Conservation (phyloP, 2,329 filamentous ascomycete genomes). For the Calonectria pauciramosa region DNA sequence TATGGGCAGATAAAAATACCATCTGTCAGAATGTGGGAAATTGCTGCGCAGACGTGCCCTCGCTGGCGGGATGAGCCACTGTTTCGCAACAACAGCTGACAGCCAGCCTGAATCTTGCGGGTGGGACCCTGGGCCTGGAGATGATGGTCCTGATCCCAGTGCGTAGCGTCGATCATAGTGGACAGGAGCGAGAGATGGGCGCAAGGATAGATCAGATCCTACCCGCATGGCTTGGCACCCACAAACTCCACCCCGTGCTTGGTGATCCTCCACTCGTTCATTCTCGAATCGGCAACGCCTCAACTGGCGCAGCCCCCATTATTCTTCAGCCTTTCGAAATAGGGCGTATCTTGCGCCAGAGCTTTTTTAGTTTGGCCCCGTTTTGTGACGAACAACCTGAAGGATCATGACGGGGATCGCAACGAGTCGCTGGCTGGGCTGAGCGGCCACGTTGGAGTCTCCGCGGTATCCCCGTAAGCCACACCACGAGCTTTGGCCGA, state of each 20-base stretch:
- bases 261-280: not conserved
- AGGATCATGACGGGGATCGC: not conserved
- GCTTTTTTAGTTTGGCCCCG: not conserved
- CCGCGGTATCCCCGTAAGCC: not conserved
- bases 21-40: not conserved
- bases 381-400: not conserved
- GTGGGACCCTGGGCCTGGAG: not conserved
- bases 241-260: not conserved
- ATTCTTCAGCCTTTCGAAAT: not conserved
- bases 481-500: not conserved
- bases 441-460: not conserved
- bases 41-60: not conserved
- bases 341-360: not conserved
- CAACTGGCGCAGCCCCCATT: not conserved
- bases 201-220: not conserved
- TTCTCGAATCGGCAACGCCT: not conserved
- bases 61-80: not conserved
- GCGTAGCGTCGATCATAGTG: not conserved
- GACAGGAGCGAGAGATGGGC: not conserved
- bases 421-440: not conserved
- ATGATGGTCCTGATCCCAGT: not conserved
- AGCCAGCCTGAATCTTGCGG: not conserved
- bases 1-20: not conserved
- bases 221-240: conserved; percentile 7
- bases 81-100: not conserved